Base-by-base conservation (phyloP, 1,139 yeast genomes). In the Kodamaea fungicola region DNA sequence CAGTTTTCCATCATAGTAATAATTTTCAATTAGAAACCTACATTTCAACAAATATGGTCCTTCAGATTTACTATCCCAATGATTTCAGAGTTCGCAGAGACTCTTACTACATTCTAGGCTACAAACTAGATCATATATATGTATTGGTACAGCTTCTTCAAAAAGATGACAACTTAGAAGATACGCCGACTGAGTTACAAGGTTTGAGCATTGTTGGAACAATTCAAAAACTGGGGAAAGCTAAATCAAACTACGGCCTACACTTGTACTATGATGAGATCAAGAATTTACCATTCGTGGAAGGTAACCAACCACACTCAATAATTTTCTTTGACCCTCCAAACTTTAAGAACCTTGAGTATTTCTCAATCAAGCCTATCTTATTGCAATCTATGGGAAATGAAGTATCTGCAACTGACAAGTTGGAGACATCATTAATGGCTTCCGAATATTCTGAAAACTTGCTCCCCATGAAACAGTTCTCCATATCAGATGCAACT, bases 291-390 rank as follows among this genome's bases (percentile, higher is more conserved):
- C 38, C 38, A 4, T 31, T 12, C 27, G 23, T 21, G 19, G 8
- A 25, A 5, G 13, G 32, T 13, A 24, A 33, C 24, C 27, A 12
- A 9, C 33, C 30, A 13, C 53, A 61, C 32, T 68, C 68, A 22
- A 53, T 87, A 1, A 66, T 90, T 2, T 50, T 75, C 12, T 90
- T 80, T 56, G 76, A 77, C 25, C 86, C 95, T 1, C 97, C 97
- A 0, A 74, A 77, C 35, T 79, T 85, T 21, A 69, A 70, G 31
- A 74, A 78, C 43, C 74, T 92, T 71, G 96, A 90, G 51, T 88
- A 85, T 56, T 84, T 80, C 48, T 82, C 97, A 0, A 61, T 85
- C 4, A 66, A 72, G 19, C 96, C 97, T 0, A 84, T 83, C 29
- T 68, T 77, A 25, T 71, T 83, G 35, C 89, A 83, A 44, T 71